These are phyloP conservation scores for Castanea sativa DNA, from an alignment of 306 rosid species.

Conservation along the genomic window DNA sequence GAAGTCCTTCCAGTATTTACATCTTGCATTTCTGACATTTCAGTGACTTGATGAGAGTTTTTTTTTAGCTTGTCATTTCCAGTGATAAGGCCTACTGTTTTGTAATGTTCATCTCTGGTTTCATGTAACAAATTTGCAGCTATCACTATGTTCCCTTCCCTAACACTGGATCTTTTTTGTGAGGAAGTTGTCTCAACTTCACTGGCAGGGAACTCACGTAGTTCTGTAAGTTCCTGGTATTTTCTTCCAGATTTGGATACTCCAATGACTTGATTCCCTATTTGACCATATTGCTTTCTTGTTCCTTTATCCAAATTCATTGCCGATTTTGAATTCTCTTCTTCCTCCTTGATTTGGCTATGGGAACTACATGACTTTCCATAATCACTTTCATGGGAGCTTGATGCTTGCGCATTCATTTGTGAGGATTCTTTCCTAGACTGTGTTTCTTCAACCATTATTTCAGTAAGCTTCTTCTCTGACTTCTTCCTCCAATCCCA, in stretches of 20 bases:
- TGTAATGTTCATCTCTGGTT: constrained; percentile 30
- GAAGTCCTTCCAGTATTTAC: constrained; percentile 38
- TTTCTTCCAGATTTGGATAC: constrained; percentile 35
- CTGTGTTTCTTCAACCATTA: constrained; percentile 35
- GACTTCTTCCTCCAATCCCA: constrained; percentile 65
- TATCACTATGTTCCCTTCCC: constrained; percentile 39
- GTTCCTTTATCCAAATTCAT: constrained; percentile 33
- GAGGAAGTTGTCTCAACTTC: constrained; percentile 35
- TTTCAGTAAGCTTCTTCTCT: constrained; percentile 55
- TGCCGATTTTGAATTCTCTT: constrained; percentile 40
- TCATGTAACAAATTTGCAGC: constrained; percentile 33
- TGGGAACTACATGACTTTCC: constrained; percentile 45
- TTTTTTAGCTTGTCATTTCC: constrained; percentile 30
- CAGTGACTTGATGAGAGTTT: constrained; percentile 34
- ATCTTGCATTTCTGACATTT: constrained; percentile 40
- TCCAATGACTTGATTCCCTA: constrained; percentile 32
- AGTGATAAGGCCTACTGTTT: constrained; percentile 24
- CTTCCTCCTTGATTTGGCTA: constrained; percentile 36
- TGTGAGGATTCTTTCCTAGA: constrained; percentile 39
- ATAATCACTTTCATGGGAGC: constrained; percentile 36
- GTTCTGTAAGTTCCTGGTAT: constrained; percentile 33
- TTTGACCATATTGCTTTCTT: constrained; percentile 38
- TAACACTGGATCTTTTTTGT: constrained; percentile 24
- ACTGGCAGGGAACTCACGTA: constrained; percentile 25
- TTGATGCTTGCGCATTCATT: constrained; percentile 30